Evolutionary conservation across 2,329 filamentous ascomycete species (phyloP).

Genomic region (Trichoderma hamatum): DNA sequence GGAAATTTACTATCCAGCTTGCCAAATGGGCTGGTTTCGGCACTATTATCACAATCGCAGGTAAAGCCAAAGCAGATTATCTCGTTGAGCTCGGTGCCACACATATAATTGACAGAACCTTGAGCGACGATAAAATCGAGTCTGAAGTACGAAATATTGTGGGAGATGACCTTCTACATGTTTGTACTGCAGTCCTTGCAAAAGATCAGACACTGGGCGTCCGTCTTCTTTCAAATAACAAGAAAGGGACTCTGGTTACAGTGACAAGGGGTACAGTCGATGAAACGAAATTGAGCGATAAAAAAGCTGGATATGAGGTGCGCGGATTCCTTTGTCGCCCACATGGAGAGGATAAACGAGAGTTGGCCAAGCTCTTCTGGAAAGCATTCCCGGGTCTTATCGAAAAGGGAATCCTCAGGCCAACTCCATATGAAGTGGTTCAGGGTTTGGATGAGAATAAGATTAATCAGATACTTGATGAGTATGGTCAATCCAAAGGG

Average conservation of each 20-base stretch:
- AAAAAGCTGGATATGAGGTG: constrained; percentile 5
- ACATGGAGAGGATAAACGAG: background rate
- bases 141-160: background rate
- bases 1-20: background rate
- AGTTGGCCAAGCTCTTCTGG: background rate
- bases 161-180: background rate
- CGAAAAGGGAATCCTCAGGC: background rate
- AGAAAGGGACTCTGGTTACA: background rate
- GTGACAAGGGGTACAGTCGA: background rate
- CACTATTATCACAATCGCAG: background rate
- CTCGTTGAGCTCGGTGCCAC: constrained; percentile 1
- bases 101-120: background rate
- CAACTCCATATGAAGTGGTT: background rate
- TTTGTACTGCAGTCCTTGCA: background rate
- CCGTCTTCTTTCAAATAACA: background rate
- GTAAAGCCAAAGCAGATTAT: background rate
- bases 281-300: background rate
- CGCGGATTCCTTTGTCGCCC: constrained; percentile 2
- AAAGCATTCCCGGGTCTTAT: background rate
- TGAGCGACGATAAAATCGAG: background rate
- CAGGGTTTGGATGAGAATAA: background rate
- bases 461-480: background rate
- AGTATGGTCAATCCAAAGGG: background rate
- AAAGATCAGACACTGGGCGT: background rate
- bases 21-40: constrained; percentile 7